Base-by-base conservation (phyloP, 2,329 filamentous ascomycete genomes). In the Knoxdaviesia proteae region DNA sequence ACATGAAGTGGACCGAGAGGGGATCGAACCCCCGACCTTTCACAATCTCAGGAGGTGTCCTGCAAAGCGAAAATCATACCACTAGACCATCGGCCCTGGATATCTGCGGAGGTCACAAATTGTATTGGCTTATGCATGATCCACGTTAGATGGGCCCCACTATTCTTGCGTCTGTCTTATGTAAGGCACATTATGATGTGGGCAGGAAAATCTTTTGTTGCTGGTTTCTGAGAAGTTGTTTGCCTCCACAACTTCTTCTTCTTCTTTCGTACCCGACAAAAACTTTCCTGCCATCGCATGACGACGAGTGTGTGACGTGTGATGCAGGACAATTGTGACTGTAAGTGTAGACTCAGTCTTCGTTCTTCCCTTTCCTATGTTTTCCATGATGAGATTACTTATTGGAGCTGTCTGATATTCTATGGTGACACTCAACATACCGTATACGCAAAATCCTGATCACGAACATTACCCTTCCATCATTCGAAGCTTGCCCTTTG, bases 391-490 rank as follows among this genome's bases (percentile, higher is more conserved):
- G 64, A 62, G 51, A 50, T 53, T 49, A 54, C 56, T 64, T 80
- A 82, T 82, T 83, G 78, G 78, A 83, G 78, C 78, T 82, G 77
- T 83, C 78, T 75, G 62, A 69, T 61, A 45, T 42, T 44, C 71
- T 64, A 61, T 78, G 74, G 66, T 69, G 77, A 81, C 64, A 67
- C 63, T 56, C 56, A 54, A 59, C 61, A 58, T 65, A 61, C 62
- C 59, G 58, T 56, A 69, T 76, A 77, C 72, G 71, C 68, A 20
- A 20, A 20, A 20, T 20, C 20, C 20, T 20, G 20, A 20, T 20
- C 20, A 20, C 20, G 20, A 20, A 20, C 20, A 20, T 20, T 20
- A 20, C 20, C 20, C 3, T 20, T 20, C 20, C 20, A 20, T 20
- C 3, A 20, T 20, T 20, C 3, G 20, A 20, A 20, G 20, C 20